Evolutionary conservation across 805 yeast species (phyloP).

Genomic region (Metschnikowia hibisci): DNA sequence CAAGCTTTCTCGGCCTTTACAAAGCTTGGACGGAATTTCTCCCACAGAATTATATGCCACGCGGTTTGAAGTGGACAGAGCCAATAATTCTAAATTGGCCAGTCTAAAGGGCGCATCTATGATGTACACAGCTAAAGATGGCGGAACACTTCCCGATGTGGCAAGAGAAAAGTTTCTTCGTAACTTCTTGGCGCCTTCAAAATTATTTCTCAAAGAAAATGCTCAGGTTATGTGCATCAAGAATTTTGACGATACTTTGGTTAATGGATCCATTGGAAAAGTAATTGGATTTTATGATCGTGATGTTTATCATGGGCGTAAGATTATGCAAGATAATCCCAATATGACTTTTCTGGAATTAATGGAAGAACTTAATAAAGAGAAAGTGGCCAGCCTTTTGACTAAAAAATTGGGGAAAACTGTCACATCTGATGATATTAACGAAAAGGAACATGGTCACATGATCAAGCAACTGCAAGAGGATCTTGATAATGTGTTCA

Average conservation of each 20-base stretch:
- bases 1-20: slow-evolving; percentile 52
- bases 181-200: slow-evolving; percentile 18
- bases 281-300: slow-evolving; percentile 54
- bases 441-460: slow-evolving; percentile 7
- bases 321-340: slow-evolving; percentile 18
- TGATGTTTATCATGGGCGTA: slow-evolving; percentile 33
- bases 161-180: slow-evolving; percentile 8
- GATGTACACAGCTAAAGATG: slow-evolving; percentile 42
- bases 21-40: slow-evolving; percentile 66
- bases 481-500: slow-evolving; percentile 14
- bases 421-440: slow-evolving; percentile 10
- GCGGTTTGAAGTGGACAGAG: slow-evolving; percentile 73
- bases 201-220: slow-evolving; percentile 56
- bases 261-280: slow-evolving; percentile 88
- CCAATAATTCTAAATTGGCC: slow-evolving; percentile 48
- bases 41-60: slow-evolving; percentile 92
- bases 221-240: slow-evolving; percentile 95
- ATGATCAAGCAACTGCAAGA: slow-evolving; percentile 5
- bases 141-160: slow-evolving; percentile 28
- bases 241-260: slow-evolving; percentile 68
- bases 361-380: slow-evolving; percentile 11
- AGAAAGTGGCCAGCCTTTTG: slow-evolving; percentile 8
- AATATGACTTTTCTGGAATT: slow-evolving; percentile 20
- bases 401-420: slow-evolving; percentile 10
- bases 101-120: slow-evolving; percentile 45